phyloP scores from a whole-genome alignment of 106 monocot species.

The Agapanthus africanus region DNA sequence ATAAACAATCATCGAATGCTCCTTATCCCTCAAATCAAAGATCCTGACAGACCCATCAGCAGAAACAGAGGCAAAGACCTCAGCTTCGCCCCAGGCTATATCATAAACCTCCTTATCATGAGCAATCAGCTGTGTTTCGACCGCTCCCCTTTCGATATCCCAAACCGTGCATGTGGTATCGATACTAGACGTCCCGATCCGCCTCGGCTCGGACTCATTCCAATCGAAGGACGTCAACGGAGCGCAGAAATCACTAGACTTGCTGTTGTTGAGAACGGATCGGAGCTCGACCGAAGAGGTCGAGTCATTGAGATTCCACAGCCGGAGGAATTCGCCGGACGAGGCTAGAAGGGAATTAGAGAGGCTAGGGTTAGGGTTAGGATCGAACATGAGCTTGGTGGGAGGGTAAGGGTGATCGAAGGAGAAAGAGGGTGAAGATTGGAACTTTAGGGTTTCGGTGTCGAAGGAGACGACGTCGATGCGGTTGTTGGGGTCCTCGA shows the following conservation, averaged over 20 bases:
- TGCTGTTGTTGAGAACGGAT: conserved; percentile 65
- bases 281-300: conserved; percentile 31
- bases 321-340: conserved; percentile 63
- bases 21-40: conserved; percentile 95
- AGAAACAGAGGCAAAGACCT: conserved; percentile 93
- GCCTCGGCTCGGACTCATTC: conserved; percentile 92
- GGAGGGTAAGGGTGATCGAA: conserved; percentile 94
- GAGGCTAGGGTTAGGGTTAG: conserved; percentile 20
- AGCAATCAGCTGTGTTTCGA: conserved; percentile 95
- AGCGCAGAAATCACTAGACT: conserved; percentile 81
- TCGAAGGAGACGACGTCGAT: conserved; percentile 71
- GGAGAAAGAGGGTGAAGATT: conserved; percentile 48
- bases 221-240: conserved; percentile 96
- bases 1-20: conserved; percentile 96
- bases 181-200: conserved; percentile 83
- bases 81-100: conserved; percentile 95
- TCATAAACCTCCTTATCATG: conserved; percentile 98
- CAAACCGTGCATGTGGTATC: conserved; percentile 97
- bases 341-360: conserved; percentile 87
- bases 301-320: conserved; percentile 25
- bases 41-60: conserved; percentile 92
- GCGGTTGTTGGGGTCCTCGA: conserved; percentile 68
- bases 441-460: conserved; percentile 42
- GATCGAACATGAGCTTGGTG: conserved; percentile 89
- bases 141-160: conserved; percentile 86